Base-by-base conservation (phyloP, 345 rosid genomes). In the Dovyalis caffra region DNA sequence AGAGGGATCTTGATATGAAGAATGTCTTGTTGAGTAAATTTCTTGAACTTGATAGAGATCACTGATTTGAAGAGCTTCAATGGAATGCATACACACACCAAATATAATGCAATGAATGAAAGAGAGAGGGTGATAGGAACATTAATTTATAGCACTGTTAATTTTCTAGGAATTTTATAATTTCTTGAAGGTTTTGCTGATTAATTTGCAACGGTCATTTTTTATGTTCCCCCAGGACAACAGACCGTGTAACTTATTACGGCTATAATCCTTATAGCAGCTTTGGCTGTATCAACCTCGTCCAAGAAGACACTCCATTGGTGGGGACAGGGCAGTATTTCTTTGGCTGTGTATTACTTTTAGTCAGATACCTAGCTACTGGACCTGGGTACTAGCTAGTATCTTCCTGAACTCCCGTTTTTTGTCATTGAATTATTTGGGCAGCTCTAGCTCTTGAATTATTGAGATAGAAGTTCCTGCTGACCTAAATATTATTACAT, bases 171-270 rank as follows among this genome's bases (percentile, higher is more conserved):
- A 8, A 11, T 60, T 60, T 8, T 12, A 11, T 21, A 23, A 8
- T n/a, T 23, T 21, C 29, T 60, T 23, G 0, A 21, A 11, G 29
- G 26, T 26, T 25, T 12, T 60, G 26, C 37, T 71, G 63, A 64
- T 68, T 25, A 47, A 25, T 26, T 74, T 78, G 33, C 29, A 86
- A 86, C 87, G 89, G 89, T 84, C 87, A 76, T 78, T 76, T 85
- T 75, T 76, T 53, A 43, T 35, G 68, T 80, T 64, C 75, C 72
- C 60, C 71, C 38, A 53, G n/a, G n/a, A n/a, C n/a, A n/a, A n/a
- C n/a, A n/a, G n/a, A n/a, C n/a, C n/a, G n/a, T n/a, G n/a, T n/a
- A n/a, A n/a, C n/a, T n/a, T n/a, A n/a, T n/a, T n/a, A n/a, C n/a
- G n/a, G n/a, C n/a, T n/a, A n/a, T n/a, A n/a, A n/a, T n/a, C n/a